Conservation (phyloP, 345 rosid genomes). For the Eucalyptus polybractea region DNA sequence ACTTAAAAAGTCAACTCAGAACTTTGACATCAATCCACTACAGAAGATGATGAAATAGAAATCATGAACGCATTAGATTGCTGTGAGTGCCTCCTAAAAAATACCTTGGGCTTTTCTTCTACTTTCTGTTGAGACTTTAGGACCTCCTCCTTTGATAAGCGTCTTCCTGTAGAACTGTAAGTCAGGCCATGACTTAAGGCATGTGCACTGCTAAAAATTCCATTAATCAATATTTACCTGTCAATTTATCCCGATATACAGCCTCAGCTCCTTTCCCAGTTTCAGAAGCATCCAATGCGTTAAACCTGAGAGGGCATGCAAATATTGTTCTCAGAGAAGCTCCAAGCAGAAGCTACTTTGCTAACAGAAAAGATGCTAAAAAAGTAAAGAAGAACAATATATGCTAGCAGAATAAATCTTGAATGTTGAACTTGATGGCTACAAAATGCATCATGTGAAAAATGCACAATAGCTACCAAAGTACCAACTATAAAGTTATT, state of each 20-base stretch:
- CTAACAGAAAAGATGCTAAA: not conserved
- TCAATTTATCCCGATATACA: conserved; percentile 74
- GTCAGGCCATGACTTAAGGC: not conserved
- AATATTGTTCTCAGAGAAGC: not conserved
- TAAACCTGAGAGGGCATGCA: conserved; percentile 28
- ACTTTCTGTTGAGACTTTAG: conserved; percentile 36
- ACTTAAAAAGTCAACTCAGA: not conserved
- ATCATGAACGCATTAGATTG: not conserved
- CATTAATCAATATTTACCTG: conserved; percentile 22
- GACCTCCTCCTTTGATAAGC: conserved; percentile 65
- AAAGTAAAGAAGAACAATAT: not conserved
- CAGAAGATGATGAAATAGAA: not conserved
- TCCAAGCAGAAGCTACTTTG: not conserved
- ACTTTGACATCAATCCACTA: not conserved
- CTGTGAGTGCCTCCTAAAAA: not conserved
- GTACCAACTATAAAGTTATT: not conserved
- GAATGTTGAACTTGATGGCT: not conserved
- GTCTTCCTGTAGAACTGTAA: conserved; percentile 34
- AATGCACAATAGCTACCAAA: not conserved
- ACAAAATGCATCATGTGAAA: not conserved
- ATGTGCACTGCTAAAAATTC: not conserved
- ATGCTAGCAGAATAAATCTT: not conserved
- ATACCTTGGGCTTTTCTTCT: conserved; percentile 74
- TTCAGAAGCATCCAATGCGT: conserved; percentile 58
- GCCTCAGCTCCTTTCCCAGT: conserved; percentile 78